These are phyloP conservation scores for Sorghum bicolor DNA, from an alignment of 176 grass and related monocot species.

Conservation along the genomic window DNA sequence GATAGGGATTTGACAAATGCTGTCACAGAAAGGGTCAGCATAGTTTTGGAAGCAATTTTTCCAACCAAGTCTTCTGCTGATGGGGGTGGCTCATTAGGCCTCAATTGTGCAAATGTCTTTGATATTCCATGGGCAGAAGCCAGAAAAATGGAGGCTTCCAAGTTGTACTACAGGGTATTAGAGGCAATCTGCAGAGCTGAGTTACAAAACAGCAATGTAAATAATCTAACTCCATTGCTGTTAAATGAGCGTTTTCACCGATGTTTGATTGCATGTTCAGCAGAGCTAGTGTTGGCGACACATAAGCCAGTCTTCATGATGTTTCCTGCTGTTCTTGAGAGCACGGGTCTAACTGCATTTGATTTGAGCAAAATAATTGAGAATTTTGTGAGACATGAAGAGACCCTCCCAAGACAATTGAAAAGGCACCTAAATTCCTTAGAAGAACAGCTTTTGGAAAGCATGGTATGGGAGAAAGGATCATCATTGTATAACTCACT, in stretches of 20 bases:
- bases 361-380: slow-evolving; percentile 98
- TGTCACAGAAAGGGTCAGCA: slow-evolving; percentile 57
- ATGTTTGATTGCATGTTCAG: slow-evolving; percentile 92
- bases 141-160: slow-evolving; percentile 90
- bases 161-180: slow-evolving; percentile 87
- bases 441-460: slow-evolving; percentile 89
- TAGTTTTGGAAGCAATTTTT: slow-evolving; percentile 91
- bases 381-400: slow-evolving; percentile 88
- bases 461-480: slow-evolving; percentile 86
- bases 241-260: slow-evolving; percentile 88
- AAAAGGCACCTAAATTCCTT: slow-evolving; percentile 96
- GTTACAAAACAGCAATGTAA: slow-evolving; percentile 43
- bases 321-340: slow-evolving; percentile 90
- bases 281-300: slow-evolving; percentile 86
- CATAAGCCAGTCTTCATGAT: slow-evolving; percentile 96
- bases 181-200: slow-evolving; percentile 80
- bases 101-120: slow-evolving; percentile 64
- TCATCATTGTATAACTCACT: slow-evolving; percentile 96
- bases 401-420: slow-evolving; percentile 86
- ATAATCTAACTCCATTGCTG: slow-evolving; percentile 76
- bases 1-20: slow-evolving; percentile 52
- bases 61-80: slow-evolving; percentile 51
- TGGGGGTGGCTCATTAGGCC: slow-evolving; percentile 41
- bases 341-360: slow-evolving; percentile 91
- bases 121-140: slow-evolving; percentile 79